Evolutionary conservation across 1,284 basidiomycete genomes (phyloP), one percentile per base, ranked within the genome.

Genomic region (Serendipita sp.): DNA sequence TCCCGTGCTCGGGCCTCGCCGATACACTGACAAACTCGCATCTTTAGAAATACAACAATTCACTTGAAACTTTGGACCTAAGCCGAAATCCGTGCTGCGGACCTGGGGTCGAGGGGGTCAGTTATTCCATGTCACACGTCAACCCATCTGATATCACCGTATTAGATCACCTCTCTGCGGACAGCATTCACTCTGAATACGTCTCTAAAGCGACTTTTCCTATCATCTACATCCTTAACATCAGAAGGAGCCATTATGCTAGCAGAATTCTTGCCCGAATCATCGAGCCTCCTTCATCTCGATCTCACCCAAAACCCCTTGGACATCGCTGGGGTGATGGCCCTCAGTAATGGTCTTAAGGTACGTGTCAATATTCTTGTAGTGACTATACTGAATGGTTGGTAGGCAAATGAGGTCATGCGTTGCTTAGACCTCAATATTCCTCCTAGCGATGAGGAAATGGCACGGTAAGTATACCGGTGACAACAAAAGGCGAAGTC

Each of bases 261-360:
- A 1, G 95, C 95, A 2, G 94, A 98, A 74, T 98, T 97, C 76
- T 79, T 98, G 2, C 93, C 93, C 0, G 93, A 98, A 71, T 88
- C 91, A 0, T 81, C 80, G 30, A 88, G 87, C 0, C 78, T 98
- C 3, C 78, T 98, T 0, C 93, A 98, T 72, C 82, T 98, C 58
- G 91, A 93, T 72, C 76, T 94, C 32, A 93, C 91, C 0, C 75
- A 80, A 68, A 94, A 94, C 71, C 75, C 78, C 3, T 78, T 98
- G 45, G 92, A 93, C 68, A 80, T 94, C 38, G 93, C 93, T 0
- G 93, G 91, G 15, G 89, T 97, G 3, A 87, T 97, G 82, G 95
- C 94, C 0, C 81, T 99, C 12, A 87, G 84, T 49, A 87, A 87
- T 0, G 91, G 92, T 0, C 74, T 98, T 62, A 88, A 89, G 70